These are phyloP conservation scores for Pseudisothecium myosuroides DNA, from an alignment of 225 moss, liverwort and hornwort genomes.

Conservation along the genomic window DNA sequence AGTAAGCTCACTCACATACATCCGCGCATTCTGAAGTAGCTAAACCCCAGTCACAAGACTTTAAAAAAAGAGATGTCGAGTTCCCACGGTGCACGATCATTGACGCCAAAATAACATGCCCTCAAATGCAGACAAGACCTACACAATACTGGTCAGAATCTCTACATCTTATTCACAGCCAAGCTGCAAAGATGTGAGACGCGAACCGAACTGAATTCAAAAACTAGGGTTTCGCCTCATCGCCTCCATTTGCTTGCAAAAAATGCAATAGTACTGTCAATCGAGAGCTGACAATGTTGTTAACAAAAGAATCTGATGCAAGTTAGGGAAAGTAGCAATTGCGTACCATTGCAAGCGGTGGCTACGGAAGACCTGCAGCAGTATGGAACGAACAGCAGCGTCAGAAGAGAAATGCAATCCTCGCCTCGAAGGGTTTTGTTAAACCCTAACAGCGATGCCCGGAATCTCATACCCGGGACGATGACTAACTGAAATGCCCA, in stretches of 20 bases:
- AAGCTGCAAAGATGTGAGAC: not conserved
- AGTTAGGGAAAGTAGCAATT: not conserved
- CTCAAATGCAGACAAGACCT: not conserved
- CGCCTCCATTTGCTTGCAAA: not conserved
- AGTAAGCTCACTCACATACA: not conserved
- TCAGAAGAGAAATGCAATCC: accelerated
- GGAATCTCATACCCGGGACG: not conserved
- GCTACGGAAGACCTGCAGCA: not conserved
- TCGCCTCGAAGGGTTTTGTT: not conserved
- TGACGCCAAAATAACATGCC: not conserved
- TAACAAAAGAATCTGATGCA: not conserved
- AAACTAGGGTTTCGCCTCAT: not conserved
- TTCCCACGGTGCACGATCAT: not conserved
- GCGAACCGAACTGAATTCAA: not conserved
- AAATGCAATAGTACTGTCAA: not conserved
- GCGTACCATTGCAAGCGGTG: not conserved
- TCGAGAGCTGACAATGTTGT: not conserved
- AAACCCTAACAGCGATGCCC: not conserved
- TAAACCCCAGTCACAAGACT: not conserved
- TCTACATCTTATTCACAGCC: not conserved
- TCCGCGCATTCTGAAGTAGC: not conserved
- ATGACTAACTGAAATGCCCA: not conserved
- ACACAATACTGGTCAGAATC: not conserved
- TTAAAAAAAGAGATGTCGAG: not conserved
- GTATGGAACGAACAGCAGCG: not conserved